Evolutionary conservation across 108 stramenopile genomes (phyloP).

Genomic region (Conticribra weissflogii): DNA sequence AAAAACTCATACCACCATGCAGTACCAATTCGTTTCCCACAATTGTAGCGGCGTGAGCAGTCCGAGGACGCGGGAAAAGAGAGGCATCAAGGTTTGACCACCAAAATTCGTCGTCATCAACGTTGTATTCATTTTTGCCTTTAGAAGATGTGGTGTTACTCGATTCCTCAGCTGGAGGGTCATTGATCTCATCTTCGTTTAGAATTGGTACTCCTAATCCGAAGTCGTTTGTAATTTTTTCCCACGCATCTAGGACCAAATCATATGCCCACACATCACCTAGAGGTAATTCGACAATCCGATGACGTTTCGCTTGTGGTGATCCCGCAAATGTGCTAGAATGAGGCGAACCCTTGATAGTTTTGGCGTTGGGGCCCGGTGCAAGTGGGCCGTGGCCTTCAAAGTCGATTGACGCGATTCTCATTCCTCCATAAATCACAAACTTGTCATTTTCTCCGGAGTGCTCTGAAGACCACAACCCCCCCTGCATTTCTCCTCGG

Average conservation of each 20-base stretch:
- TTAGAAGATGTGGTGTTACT: no score
- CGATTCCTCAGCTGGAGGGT: background rate
- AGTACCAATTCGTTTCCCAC: slow-evolving; percentile 51
- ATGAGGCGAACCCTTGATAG: slow-evolving; percentile 23
- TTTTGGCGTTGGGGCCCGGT: slow-evolving; percentile 33
- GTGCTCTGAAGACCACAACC: slow-evolving; percentile 27
- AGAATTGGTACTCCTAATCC: slow-evolving; percentile 12
- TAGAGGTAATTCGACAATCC: slow-evolving; percentile 42
- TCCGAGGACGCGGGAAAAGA: slow-evolving; percentile 40
- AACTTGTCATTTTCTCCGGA: slow-evolving; percentile 26
- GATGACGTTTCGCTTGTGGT: slow-evolving; percentile 17
- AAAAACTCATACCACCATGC: slow-evolving; percentile 52
- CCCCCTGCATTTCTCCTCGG: slow-evolving; percentile 57
- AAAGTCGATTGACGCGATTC: slow-evolving; percentile 22
- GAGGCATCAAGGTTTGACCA: slow-evolving; percentile 21
- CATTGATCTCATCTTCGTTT: background rate
- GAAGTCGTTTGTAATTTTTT: slow-evolving; percentile 37
- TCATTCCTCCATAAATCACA: slow-evolving; percentile 54
- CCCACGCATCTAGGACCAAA: slow-evolving; percentile 33
- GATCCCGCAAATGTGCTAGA: slow-evolving; percentile 12
- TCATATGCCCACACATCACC: slow-evolving; percentile 62
- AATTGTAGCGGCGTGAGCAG: slow-evolving; percentile 59
- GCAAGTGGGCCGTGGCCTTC: slow-evolving; percentile 7
- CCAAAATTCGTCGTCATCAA: slow-evolving; percentile 31
- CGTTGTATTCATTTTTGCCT: no score